phyloP scores from a whole-genome alignment of 1,284 basidiomycete genomes.

The Ustilago shanxiensis region DNA sequence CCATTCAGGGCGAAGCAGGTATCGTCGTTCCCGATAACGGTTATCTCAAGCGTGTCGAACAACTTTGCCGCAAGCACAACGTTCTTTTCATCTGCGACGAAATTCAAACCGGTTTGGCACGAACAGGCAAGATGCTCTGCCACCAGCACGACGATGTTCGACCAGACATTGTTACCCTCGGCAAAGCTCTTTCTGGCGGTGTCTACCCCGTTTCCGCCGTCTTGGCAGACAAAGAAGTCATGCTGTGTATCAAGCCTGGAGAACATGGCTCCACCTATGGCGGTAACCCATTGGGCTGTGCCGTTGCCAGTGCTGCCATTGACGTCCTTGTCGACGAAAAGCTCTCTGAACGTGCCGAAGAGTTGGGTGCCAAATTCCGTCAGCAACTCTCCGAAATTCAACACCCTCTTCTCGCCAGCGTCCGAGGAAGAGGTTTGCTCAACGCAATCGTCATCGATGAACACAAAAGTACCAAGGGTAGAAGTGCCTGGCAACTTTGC shows the following conservation, averaged over 20 bases:
- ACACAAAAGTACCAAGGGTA: slow-evolving; percentile 78
- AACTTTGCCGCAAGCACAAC: slow-evolving; percentile 91
- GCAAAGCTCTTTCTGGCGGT: slow-evolving; percentile 95
- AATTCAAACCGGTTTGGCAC: slow-evolving; percentile 81
- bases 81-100: slow-evolving; percentile 97
- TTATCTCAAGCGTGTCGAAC: slow-evolving; percentile 83
- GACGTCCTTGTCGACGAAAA: slow-evolving; percentile 88
- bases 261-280: slow-evolving; percentile 90
- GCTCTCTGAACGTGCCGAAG: slow-evolving; percentile 81
- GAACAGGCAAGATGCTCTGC: slow-evolving; percentile 72
- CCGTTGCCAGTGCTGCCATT: slow-evolving; percentile 90
- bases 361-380: slow-evolving; percentile 83
- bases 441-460: slow-evolving; percentile 97
- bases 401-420: slow-evolving; percentile 77
- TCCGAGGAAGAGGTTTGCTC: slow-evolving; percentile 87
- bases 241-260: slow-evolving; percentile 95
- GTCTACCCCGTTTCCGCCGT: slow-evolving; percentile 97
- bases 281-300: slow-evolving; percentile 94
- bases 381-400: slow-evolving; percentile 49
- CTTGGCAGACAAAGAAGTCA: slow-evolving; percentile 86
- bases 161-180: slow-evolving; percentile 92
- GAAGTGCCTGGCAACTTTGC: slow-evolving; percentile 96
- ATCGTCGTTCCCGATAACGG: slow-evolving; percentile 93
- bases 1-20: slow-evolving; percentile 97
- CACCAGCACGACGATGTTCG: slow-evolving; percentile 84